phyloP scores from a whole-genome alignment of 202 grass and related monocot species.

The Thinopyrum obtusiflorum region DNA sequence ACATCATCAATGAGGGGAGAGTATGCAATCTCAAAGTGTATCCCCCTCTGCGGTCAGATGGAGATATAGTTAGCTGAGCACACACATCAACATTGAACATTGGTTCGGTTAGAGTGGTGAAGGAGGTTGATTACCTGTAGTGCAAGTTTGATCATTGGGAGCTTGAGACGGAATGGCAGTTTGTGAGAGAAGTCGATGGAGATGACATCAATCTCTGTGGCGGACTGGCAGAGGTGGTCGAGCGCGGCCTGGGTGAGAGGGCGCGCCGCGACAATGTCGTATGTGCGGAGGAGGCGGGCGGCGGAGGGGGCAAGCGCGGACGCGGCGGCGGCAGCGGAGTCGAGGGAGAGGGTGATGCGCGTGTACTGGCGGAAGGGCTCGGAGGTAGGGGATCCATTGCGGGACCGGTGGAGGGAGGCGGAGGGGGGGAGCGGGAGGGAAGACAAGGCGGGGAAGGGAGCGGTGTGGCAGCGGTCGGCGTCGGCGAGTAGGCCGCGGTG shows the following conservation, averaged over 20 bases:
- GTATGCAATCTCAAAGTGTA: constrained; percentile 76
- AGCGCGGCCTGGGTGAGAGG: constrained; percentile 62
- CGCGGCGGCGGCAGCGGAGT: constrained; percentile 33
- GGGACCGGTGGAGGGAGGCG: constrained; percentile 20
- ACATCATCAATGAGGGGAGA: constrained; percentile 53
- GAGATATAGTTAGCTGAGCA: not conserved
- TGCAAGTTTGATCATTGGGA: constrained; percentile 63
- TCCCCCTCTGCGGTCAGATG: constrained; percentile 44
- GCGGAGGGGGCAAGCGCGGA: constrained; percentile 40
- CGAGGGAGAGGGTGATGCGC: constrained; percentile 62
- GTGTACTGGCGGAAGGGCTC: constrained; percentile 70
- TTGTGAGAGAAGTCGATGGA: constrained; percentile 72
- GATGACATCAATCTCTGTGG: constrained; percentile 55
- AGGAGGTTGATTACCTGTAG: constrained; percentile 40
- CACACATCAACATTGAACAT: not conserved
- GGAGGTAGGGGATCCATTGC: constrained; percentile 6
- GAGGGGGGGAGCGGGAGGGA: constrained; percentile 51
- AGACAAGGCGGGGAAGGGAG: constrained; percentile 25
- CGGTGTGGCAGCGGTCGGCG: constrained; percentile 35
- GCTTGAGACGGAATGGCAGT: constrained; percentile 71
- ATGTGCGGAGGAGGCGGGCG: constrained; percentile 47
- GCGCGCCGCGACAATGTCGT: constrained; percentile 67
- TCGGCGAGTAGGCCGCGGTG: constrained; percentile 64
- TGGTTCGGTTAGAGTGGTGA: not conserved
- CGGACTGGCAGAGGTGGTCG: constrained; percentile 59